Conservation (phyloP, 2,329 filamentous ascomycete genomes). For the Talaromyces islandicus region DNA sequence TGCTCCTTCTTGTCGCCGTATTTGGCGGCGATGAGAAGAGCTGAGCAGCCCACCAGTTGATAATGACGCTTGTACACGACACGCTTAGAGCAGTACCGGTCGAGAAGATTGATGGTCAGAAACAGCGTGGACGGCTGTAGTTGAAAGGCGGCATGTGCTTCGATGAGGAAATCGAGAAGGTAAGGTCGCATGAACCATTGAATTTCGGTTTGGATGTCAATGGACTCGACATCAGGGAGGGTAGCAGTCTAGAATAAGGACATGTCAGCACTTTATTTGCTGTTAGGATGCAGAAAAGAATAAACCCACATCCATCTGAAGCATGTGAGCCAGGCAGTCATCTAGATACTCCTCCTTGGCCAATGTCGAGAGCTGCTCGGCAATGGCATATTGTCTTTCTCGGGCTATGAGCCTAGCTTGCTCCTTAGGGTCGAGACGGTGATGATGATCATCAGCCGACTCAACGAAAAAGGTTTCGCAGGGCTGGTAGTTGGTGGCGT, state of each 20-base stretch:
- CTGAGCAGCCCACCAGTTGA: conserved; percentile 92
- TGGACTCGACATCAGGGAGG: conserved; percentile 90
- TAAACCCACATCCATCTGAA: conserved; percentile 72
- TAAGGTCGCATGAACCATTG: conserved; percentile 99
- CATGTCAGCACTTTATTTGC: background rate
- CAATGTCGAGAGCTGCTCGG: conserved; percentile 77
- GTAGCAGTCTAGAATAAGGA: conserved; percentile 61
- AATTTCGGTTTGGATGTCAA: conserved; percentile 98
- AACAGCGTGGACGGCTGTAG: conserved; percentile 92
- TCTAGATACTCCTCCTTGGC: conserved; percentile 89
- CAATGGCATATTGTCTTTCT: conserved; percentile 80
- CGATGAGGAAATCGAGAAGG: conserved; percentile 94
- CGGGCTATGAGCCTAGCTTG: conserved; percentile 72
- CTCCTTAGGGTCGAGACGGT: conserved; percentile 64
- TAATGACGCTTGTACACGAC: conserved; percentile 99
- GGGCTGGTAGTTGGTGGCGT: conserved; percentile 52
- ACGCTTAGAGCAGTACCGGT: conserved; percentile 94
- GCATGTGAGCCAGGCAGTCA: conserved; percentile 90
- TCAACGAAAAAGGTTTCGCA: conserved; percentile 67
- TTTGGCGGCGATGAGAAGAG: conserved; percentile 93
- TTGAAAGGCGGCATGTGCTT: conserved; percentile 92
- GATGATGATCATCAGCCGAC: conserved; percentile 46
- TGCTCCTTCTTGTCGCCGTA: conserved; percentile 98
- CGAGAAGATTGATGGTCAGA: conserved; percentile 91
- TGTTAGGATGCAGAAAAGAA: background rate